Percentiles rank a stretch among this genome's conserved stretches.
Evolutionary conservation across 345 rosid genomes (phyloP).

Genomic region (Salix koriyanagi): DNA sequence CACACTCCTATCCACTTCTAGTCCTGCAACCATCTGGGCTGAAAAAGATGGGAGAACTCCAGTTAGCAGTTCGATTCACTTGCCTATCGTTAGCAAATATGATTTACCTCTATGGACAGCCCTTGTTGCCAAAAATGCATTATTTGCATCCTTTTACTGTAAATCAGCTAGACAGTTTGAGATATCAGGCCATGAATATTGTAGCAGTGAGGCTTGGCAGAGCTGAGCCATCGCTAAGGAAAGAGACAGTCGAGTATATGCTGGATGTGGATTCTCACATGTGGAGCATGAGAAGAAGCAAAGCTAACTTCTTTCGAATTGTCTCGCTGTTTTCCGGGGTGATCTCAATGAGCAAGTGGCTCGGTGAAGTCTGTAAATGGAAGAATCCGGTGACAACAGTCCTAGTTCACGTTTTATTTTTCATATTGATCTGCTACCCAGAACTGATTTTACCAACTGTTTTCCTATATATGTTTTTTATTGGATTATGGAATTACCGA

Average conservation of each 20-base stretch:
- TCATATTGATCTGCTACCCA: conserved; percentile 29
- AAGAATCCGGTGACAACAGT: conserved; percentile 24
- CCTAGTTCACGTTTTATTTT: conserved; percentile 20
- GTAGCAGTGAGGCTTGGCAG: conserved; percentile 28
- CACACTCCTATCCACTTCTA: conserved; percentile 30
- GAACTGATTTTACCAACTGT: conserved; percentile 29
- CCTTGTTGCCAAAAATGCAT: conserved; percentile 34
- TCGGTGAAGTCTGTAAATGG: conserved; percentile 27
- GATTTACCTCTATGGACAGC: conserved; percentile 28
- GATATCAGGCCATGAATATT: conserved; percentile 27
- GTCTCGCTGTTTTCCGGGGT: conserved; percentile 21
- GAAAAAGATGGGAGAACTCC: conserved; percentile 34
- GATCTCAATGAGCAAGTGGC: conserved; percentile 26
- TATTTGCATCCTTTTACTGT: conserved; percentile 34
- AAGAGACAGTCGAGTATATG: conserved; percentile 34
- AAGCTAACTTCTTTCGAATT: conserved; percentile 30
- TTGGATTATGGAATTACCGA: conserved; percentile 30
- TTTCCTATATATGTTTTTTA: conserved; percentile 29
- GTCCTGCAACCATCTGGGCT: conserved; percentile 31
- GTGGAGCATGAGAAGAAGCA: conserved; percentile 41
- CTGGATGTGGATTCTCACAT: conserved; percentile 32
- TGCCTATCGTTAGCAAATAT: conserved; percentile 24
- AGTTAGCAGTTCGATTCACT: conserved; percentile 34
- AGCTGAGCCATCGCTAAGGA: conserved; percentile 31
- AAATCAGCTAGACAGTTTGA: conserved; percentile 29